Evolutionary conservation across 2,329 filamentous ascomycete genomes (phyloP), one percentile per base, ranked within the genome.

Genomic region (Alternaria angustiovoidea): DNA sequence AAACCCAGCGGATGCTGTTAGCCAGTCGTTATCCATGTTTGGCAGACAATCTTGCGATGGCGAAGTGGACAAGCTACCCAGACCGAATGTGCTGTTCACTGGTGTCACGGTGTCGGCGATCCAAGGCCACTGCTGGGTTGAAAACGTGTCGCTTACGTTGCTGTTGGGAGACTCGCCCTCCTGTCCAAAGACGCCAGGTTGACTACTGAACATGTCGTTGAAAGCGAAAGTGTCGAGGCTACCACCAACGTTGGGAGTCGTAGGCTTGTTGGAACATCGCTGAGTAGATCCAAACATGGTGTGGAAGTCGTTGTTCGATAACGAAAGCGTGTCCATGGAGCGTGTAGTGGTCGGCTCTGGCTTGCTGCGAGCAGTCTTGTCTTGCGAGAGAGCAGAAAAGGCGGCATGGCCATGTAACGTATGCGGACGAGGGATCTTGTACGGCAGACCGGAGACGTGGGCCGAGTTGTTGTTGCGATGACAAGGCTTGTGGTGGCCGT

Each of bases 401-500:
- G 72, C 70, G 5, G 70, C 58, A 32, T 68, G 67, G 32, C 75
- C 75, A 56, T 79, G 78, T 9, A 76, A 66, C 39, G 77, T 75
- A 52, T 79, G 76, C n/a, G 76, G 76, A 18, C 76, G 75, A 22
- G 86, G 85, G 65, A 89, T 85, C 70, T 86, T 87, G 78, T 90
- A 90, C 1, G 88, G 88, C 66, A 85, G 79, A 59, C 87, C 87
- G 57, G 84, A 87, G 61, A 88, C 86, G 70, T 89, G 87, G 60
- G 86, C 86, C 64, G 85, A 83, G 74, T 88, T 86, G 76, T 89
- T 89, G 77, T 87, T 86, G 66, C 87, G 86, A 71, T 89, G 87
- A 51, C 84, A 85, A 11, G 87, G 87, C 78, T 88, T 88, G 78
- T 89, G 87, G 67, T 89, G 87, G 59, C 87, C 87, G 70, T 89